Evolutionary conservation across 2,329 filamentous ascomycete species (phyloP), one percentile per base, ranked within the genome.

Genomic region (Sporothrix curviconia): DNA sequence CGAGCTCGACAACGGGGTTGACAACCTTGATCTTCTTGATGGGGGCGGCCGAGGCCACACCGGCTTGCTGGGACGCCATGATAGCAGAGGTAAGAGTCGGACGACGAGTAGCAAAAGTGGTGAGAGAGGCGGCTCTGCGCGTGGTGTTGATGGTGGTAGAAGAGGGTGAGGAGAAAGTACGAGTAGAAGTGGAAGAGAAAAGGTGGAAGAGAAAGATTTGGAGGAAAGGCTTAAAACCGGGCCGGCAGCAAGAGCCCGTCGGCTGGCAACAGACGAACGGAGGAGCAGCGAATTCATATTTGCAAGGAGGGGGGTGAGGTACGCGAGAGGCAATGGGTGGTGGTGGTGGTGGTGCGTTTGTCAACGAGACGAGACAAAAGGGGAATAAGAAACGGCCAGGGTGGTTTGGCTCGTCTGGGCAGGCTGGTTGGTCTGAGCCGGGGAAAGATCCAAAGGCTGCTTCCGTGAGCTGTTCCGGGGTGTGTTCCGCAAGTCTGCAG

Each of bases 1-100:
- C 92, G 68, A 97, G 84, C 80, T 97, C 94, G 74, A 99, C 94
- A 72, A 99, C 86, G 64, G 94, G 94, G 77, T 96, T 97, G 85
- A 95, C 92, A 80, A 99, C 94, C 84, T 95, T 94, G 83, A 97
- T 97, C 87, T 97, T 99, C 70, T 82, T 78, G 66, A 61, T 58
- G 28, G 60, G 47, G 32, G 54, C 53, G 47, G 59, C 52, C 22
- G 61, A 57, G 50, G 59, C 61, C 46, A 58, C 11, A 55, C 59
- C 55, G 37, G 61, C 59, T 37, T 58, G 47, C 19, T 47, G 39
- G 61, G 69, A 69, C 58, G 80, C 77, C 82, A 86, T 84, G 67
- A 74, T 79, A 49, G 71, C 74, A 72, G 59, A 17, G 30, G 43
- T 30, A 25, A 34, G 36, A 40, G 30, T 56, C 25, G 57, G 52